Evolutionary conservation across 2,329 filamentous ascomycete species (phyloP).

Genomic region (Ambrosiella cleistominuta): DNA sequence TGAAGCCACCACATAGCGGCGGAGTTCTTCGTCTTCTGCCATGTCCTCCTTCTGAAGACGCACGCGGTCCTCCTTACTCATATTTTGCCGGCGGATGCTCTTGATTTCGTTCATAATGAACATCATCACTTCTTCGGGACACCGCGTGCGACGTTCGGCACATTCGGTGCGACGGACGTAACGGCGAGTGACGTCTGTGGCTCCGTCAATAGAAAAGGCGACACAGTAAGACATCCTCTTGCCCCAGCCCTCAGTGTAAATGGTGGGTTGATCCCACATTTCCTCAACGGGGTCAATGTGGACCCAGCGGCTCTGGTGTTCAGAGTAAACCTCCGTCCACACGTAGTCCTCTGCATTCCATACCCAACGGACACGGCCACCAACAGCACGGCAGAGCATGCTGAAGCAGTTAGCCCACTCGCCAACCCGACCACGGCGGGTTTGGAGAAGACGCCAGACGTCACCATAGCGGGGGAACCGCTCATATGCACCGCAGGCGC

Average conservation of each 20-base stretch:
- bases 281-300: conserved; percentile 92
- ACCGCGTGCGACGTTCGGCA: conserved; percentile 57
- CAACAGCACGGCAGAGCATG: conserved; percentile 90
- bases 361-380: conserved; percentile 83
- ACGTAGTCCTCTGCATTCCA: conserved; percentile 97
- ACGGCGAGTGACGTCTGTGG: conserved; percentile 46
- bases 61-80: conserved; percentile 73
- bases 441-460: conserved; percentile 81
- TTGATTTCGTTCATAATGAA: conserved; percentile 89
- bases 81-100: conserved; percentile 61
- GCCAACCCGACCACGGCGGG: conserved; percentile 67
- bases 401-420: conserved; percentile 99
- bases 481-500: conserved; percentile 60
- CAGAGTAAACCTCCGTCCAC: conserved; percentile 95
- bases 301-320: conserved; percentile 86
- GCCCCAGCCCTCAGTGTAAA: conserved; percentile 89
- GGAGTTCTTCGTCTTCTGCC: conserved; percentile 56
- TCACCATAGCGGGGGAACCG: conserved; percentile 90
- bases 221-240: conserved; percentile 96
- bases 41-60: conserved; percentile 65
- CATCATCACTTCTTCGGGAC: conserved; percentile 75
- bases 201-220: conserved; percentile 81
- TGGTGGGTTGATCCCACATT: conserved; percentile 79
- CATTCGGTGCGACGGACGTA: conserved; percentile 57
- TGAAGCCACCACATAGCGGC: conserved; percentile 53